Conservation (phyloP, 108 stramenopile species). For the Skeletonema tropicum region DNA sequence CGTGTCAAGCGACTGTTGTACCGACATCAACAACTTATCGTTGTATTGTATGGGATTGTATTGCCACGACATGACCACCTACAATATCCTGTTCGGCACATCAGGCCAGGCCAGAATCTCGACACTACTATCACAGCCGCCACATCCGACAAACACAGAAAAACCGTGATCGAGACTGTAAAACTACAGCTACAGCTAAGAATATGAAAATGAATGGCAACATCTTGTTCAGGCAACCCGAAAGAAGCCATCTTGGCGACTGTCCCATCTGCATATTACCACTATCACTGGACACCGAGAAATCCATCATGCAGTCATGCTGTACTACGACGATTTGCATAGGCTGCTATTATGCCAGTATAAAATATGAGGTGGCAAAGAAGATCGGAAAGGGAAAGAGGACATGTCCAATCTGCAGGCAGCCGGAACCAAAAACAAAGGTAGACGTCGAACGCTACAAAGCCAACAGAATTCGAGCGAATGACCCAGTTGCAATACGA, state of each 20-base stretch:
- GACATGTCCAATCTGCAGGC: background rate
- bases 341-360: background rate
- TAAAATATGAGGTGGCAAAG: background rate
- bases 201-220: background rate
- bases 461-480: background rate
- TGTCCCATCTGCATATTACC: constrained; percentile 7
- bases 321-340: background rate
- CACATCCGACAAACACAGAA: too few relatives aligned
- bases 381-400: background rate
- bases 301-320: background rate
- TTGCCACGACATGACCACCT: too few relatives aligned
- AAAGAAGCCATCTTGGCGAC: constrained; percentile 1
- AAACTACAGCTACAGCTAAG: too few relatives aligned
- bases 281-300: background rate
- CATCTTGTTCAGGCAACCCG: background rate
- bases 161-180: too few relatives aligned
- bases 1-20: too few relatives aligned
- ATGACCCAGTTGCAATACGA: background rate
- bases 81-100: too few relatives aligned
- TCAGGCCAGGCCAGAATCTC: too few relatives aligned
- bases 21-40: too few relatives aligned
- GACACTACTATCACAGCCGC: too few relatives aligned
- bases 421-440: background rate
- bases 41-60: too few relatives aligned
- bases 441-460: background rate